These are phyloP conservation scores for Dimocarpus longan DNA, from an alignment of 345 rosid genomes.

Conservation along the genomic window DNA sequence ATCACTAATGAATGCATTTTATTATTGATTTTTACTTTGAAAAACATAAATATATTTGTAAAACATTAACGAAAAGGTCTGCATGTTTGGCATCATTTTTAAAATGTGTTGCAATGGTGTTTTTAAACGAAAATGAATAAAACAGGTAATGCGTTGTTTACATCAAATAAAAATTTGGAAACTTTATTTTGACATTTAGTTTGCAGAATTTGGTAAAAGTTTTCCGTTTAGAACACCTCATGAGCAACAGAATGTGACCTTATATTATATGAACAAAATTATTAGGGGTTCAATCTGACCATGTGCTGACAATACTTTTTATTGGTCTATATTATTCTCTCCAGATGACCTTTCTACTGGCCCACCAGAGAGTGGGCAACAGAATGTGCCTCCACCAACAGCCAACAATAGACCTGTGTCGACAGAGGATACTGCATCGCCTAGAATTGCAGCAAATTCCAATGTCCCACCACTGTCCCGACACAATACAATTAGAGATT, in stretches of 20 bases:
- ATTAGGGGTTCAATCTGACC: background rate
- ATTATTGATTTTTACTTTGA: too few species aligned
- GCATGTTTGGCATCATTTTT: too few species aligned
- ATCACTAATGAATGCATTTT: too few species aligned
- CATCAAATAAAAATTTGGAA: too few species aligned
- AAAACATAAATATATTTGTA: too few species aligned
- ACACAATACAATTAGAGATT: conserved; percentile 31
- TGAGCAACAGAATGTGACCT: background rate
- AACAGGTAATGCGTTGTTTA: too few species aligned
- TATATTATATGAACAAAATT: background rate
- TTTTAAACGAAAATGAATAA: too few species aligned
- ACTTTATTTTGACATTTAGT: too few species aligned
- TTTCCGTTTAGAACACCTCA: too few species aligned
- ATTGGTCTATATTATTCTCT: background rate
- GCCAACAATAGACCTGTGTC: conserved; percentile 18
- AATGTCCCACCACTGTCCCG: conserved; percentile 25
- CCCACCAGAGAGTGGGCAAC: conserved; percentile 39
- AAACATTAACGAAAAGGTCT: too few species aligned
- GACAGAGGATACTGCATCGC: conserved; percentile 39
- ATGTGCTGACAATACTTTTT: background rate
- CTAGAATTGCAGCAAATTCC: conserved; percentile 20
- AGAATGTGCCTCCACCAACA: conserved; percentile 28
- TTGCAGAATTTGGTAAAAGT: too few species aligned
- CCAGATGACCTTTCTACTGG: conserved; percentile 31
- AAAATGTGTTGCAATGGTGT: too few species aligned